These are phyloP conservation scores for Asterionellopsis glacialis DNA, from an alignment of 108 stramenopile species.

Conservation along the genomic window DNA sequence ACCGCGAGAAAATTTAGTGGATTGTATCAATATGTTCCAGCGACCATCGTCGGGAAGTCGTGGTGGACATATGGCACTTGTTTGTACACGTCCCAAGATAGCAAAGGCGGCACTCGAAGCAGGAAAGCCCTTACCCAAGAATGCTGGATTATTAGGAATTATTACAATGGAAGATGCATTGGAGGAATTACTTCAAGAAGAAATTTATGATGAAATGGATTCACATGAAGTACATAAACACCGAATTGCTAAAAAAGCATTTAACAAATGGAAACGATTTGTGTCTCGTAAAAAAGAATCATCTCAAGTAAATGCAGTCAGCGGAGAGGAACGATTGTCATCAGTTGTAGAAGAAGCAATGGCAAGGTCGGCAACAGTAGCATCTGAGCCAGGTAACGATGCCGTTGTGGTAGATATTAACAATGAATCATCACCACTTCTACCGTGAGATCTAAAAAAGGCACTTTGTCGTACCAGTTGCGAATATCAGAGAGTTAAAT, in stretches of 20 bases:
- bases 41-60: constrained; percentile 33
- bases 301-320: too few species aligned
- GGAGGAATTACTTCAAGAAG: constrained; percentile 73
- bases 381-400: too few species aligned
- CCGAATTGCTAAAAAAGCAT: constrained; percentile 30
- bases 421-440: too few species aligned
- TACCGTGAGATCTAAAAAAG: too few species aligned
- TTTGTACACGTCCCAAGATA: constrained; percentile 51
- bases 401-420: too few species aligned
- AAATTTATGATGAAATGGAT: constrained; percentile 77
- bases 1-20: constrained; percentile 63
- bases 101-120: constrained; percentile 42
- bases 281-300: not conserved
- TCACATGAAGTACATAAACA: constrained; percentile 22
- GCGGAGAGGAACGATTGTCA: too few species aligned
- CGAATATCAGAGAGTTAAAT: too few species aligned
- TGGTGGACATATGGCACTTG: constrained; percentile 70
- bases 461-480: too few species aligned
- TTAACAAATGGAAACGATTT: constrained; percentile 42
- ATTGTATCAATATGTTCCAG: constrained; percentile 74
- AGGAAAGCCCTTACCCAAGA: constrained; percentile 43
- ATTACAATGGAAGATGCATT: constrained; percentile 78
- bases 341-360: too few species aligned
- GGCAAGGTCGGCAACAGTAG: too few species aligned
- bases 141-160: constrained; percentile 68